Conservation (phyloP, 805 yeast species). For the Zygosaccharomyces bisporus region DNA sequence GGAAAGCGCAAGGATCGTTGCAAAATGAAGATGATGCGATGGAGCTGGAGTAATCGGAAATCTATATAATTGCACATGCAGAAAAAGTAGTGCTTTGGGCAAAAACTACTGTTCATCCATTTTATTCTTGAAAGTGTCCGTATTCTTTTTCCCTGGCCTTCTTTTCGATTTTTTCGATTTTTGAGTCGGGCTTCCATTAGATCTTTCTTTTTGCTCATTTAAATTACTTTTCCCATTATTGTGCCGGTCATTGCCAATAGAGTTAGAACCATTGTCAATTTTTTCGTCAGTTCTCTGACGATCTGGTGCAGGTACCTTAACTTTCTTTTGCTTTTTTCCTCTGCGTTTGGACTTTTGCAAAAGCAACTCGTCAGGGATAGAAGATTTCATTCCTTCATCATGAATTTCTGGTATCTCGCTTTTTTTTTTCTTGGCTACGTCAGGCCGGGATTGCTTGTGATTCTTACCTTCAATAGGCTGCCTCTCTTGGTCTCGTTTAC, state of each 20-base stretch:
- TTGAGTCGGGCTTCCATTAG: neutral
- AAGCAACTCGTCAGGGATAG: neutral
- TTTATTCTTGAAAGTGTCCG: neutral
- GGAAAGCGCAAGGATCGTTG: constrained; percentile 6
- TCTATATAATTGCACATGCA: neutral
- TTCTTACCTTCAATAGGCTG: neutral
- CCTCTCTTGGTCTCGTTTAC: neutral
- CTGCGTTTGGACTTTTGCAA: neutral
- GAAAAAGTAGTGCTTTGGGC: too few species aligned
- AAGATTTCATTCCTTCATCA: neutral
- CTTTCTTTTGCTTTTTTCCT: neutral
- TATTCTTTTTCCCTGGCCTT: neutral
- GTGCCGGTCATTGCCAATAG: too few species aligned
- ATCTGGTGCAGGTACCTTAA: neutral
- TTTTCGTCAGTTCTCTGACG: neutral
- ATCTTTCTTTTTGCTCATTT: too few species aligned
- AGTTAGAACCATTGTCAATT: neutral
- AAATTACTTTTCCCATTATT: too few species aligned
- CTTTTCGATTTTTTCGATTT: neutral
- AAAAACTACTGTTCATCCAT: neutral
- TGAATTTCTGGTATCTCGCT: neutral
- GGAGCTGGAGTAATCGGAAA: constrained; percentile 21
- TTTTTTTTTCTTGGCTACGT: neutral
- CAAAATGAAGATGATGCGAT: constrained; percentile 20
- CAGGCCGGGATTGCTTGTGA: neutral